Base-by-base conservation (phyloP, 805 yeast genomes). In the Candida odintsovae region DNA sequence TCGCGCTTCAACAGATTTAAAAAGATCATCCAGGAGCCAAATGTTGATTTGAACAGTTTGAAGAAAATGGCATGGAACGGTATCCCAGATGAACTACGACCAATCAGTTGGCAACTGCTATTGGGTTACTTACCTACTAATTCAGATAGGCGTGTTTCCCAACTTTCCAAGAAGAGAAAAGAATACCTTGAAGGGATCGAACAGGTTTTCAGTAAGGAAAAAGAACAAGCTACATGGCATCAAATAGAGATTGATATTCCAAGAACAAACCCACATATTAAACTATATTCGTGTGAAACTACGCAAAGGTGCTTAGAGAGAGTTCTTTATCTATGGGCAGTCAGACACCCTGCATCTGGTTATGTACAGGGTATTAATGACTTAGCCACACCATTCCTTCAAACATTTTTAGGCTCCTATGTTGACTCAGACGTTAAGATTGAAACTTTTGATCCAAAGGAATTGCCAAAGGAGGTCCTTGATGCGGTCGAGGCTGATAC, bases 341-440 rank as follows among this genome's bases (percentile, higher is more conserved):
- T 92, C 22, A 75, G 98, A 54, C 98, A 94, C 62, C 98, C 99
- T 1, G 97, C 98, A 7, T 83, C 94, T 60, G 99, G 99, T 15
- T 92, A 92, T 64, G 99, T 92, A 19, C 99, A 92, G 69, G 99
- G 99, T 23, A 92, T 92, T 43, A 92, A 92, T 64, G 99, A 92
- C 67, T 72, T 92, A 42, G 88, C 83, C 15, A 92, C 97, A 2
- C 98, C 99, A 3, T 88, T 94, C 62, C 90, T 77, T 65, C 96
- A 92, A 65, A 83, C 90, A 0, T 92, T 92, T 58, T 64, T 94
- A 41, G 72, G 81, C 3, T 80, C 82, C 48, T 90, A 90, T 63
- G 63, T 82, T 28, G 69, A 72, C 6, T 61, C 63, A 22, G 71
- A 71, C 21, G 72, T 65, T 23, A 67, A 71, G 41, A 72, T 84